Conservation (phyloP, 2,329 filamentous ascomycete species). For the Diaporthe humulicola region DNA sequence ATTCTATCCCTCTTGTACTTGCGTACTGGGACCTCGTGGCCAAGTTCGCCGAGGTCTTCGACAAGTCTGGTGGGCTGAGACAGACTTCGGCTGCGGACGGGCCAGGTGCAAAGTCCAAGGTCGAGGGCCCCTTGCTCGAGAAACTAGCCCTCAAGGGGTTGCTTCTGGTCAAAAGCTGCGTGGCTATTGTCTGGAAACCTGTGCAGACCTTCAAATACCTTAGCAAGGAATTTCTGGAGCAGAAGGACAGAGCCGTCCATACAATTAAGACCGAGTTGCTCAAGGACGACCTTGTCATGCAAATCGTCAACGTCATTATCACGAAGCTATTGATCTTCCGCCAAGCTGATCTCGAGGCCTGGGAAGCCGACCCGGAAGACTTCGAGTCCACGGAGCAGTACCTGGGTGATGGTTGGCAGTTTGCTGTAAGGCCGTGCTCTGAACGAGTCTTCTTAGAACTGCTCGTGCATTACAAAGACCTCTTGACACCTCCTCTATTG, state of each 20-base stretch:
- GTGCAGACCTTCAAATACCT: slow-evolving; percentile 87
- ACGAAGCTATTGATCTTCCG: slow-evolving; percentile 91
- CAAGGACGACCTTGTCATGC: slow-evolving; percentile 80
- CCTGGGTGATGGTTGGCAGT: slow-evolving; percentile 88
- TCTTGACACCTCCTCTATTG: slow-evolving; percentile 84
- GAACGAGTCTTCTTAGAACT: slow-evolving; percentile 96
- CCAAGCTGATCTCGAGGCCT: slow-evolving; percentile 86
- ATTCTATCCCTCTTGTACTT: slow-evolving; percentile 80
- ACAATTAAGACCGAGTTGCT: slow-evolving; percentile 81
- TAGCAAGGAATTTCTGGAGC: slow-evolving; percentile 79
- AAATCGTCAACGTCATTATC: slow-evolving; percentile 87
- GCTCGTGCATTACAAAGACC: slow-evolving; percentile 86
- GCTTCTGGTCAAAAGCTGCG: slow-evolving; percentile 83
- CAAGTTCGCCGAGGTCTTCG: slow-evolving; percentile 81
- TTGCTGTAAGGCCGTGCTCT: slow-evolving; percentile 90
- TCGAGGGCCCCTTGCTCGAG: slow-evolving; percentile 77
- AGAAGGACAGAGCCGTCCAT: slow-evolving; percentile 78
- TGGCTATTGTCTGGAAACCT: slow-evolving; percentile 87
- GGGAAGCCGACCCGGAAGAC: slow-evolving; percentile 94
- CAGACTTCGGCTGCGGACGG: slow-evolving; percentile 54
- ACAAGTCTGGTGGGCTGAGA: slow-evolving; percentile 69
- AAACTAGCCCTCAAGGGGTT: slow-evolving; percentile 87
- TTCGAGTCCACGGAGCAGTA: slow-evolving; percentile 94
- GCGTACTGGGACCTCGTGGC: slow-evolving; percentile 89
- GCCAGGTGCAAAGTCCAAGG: slow-evolving; percentile 60